Evolutionary conservation across 768 basidiomycete genomes (phyloP), one percentile per base, ranked within the genome.

Genomic region (Psilocybe cyanescens): DNA sequence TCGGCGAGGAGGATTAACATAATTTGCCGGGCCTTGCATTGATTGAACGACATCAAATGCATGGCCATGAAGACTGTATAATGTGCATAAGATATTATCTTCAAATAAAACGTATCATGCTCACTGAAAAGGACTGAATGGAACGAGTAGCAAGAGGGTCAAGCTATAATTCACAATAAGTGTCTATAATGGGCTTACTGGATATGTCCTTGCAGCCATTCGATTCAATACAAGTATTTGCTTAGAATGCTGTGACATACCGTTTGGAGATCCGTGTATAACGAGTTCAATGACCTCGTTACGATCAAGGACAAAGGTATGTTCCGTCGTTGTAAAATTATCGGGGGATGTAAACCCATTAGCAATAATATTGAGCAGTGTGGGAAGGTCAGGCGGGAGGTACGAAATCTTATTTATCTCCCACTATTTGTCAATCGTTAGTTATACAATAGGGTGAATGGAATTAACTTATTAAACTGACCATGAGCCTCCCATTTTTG

Each of bases 341-440:
- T 47, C 47, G 16, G 41, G 50, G 5, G 54, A 55, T 12, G 63
- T 66, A 8, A 66, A 68, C 3, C 70, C 70, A 16, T 60, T 62
- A 0, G 71, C 55, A 48, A 68, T 68, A 39, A 68, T 68, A 16
- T 68, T 68, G n/a, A 87, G 77, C 16, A 88, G 75, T 8, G 85
- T 81, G 0, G 87, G 86, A 0, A 80, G 71, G 0, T 77, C 75
- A 0, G 86, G 85, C 1, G 77, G 68, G 5, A 55, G 46, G 53
- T 74, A 80, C 1, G 68, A 58, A 1, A 66, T 70, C 8, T 69
- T 71, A 54, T 81, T 79, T 48, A 65, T 55, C 19, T 63, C 60
- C 67, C 67, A 68, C 61, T 64, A 79, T 73, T 35, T n/a, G n/a
- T n/a, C n/a, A n/a, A n/a, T n/a, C n/a, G n/a, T n/a, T n/a, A n/a